Evolutionary conservation across 83 land plant species (phyloP).

Genomic region (Picea mariana): DNA sequence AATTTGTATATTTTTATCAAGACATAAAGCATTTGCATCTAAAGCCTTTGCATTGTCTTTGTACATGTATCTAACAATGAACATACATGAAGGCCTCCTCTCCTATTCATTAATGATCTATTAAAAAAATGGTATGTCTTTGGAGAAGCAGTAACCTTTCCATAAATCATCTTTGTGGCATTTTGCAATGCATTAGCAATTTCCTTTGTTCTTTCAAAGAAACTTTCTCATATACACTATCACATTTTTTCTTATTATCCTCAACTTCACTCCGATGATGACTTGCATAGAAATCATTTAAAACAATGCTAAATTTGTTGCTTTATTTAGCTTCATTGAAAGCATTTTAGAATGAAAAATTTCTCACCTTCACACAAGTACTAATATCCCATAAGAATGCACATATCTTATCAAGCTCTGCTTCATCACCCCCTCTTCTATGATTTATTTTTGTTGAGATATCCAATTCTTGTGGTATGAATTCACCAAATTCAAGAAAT

Average conservation of each 20-base stretch:
- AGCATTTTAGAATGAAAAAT: neutral
- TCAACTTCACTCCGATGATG: neutral
- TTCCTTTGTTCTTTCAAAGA: constrained; percentile 32
- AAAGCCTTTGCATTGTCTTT: neutral
- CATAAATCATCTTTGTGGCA: constrained; percentile 75
- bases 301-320: neutral
- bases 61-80: constrained; percentile 26
- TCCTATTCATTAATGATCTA: constrained; percentile 32
- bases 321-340: neutral
- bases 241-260: neutral
- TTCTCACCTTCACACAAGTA: neutral
- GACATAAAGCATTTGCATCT: neutral
- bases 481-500: neutral
- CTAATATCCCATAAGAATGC: neutral
- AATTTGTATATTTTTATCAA: neutral
- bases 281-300: neutral
- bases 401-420: neutral
- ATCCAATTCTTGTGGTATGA: neutral
- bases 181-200: constrained; percentile 60
- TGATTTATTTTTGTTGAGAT: neutral
- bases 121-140: neutral
- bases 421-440: neutral
- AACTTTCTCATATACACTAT: neutral
- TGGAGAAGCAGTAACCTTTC: constrained; percentile 47
- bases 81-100: constrained; percentile 27